Evolutionary conservation across 2,329 filamentous ascomycete species (phyloP), one percentile per base, ranked within the genome.

Genomic region (Lecanoromycetidae sp.): DNA sequence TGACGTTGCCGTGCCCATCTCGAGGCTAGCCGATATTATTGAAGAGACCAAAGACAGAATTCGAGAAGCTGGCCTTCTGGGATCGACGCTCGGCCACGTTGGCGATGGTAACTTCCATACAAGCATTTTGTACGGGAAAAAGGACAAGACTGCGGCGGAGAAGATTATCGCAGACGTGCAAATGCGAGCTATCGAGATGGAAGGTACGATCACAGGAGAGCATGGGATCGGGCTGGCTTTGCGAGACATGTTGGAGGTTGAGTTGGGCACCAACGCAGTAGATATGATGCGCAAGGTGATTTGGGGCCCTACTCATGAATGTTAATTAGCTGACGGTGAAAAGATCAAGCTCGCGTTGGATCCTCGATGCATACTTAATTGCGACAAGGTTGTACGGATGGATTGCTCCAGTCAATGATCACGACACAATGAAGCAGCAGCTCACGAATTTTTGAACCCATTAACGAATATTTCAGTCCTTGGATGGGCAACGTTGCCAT

Each of bases 91-190:
- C 4, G 54, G 54, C n/a, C 54, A 56, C 38, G 49, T 53, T 4
- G 54, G 54, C n/a, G 54, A 56, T 39, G 53, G 53, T 55, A 66
- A 66, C 36, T 61, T 64, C 17, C 63, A 66, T 42, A 58, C 58
- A 2, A 51, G 54, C 0, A 58, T 66, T 22, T 46, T 65, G 0
- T 63, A 57, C 36, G 56, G 57, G 1, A 47, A 46, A 12, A 44
- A 51, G 4, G 60, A 61, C 32, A 57, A 53, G 44, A 48, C 38
- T 1, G 52, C 44, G 9, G 64, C 54, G 0, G 57, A 60, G 33
- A 46, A 54, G 12, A 52, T 64, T 19, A 43, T 65, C n/a, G 27
- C 20, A 6, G 39, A 50, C 37, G 35, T 56, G 7, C 36, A 47
- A 25, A 37, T 36, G 15, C 36, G 47, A 34, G 56, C 51, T 5